phyloP scores from a whole-genome alignment of 352 stramenopile genomes.

The Lagenidium giganteum region DNA sequence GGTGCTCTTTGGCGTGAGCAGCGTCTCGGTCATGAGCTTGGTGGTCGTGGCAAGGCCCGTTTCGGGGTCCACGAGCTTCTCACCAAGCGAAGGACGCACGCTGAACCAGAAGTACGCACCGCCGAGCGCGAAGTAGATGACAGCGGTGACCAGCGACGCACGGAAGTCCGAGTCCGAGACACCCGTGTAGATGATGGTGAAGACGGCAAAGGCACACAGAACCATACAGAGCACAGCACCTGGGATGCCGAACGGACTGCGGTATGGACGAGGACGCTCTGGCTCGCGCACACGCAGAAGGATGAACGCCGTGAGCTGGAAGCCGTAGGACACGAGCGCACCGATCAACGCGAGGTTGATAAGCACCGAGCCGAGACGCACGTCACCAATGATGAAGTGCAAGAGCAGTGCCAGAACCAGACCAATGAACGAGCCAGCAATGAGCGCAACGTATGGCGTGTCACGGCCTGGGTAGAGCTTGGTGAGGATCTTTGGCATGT shows the following conservation, averaged over 20 bases:
- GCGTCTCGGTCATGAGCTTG: conserved; percentile 19
- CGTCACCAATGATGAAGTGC: conserved; percentile 56
- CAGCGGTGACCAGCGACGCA: conserved; percentile 40
- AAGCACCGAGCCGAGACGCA: conserved; percentile 48
- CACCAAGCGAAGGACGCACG: conserved; percentile 5
- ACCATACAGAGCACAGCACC: conserved; percentile 45
- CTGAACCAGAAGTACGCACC: conserved; percentile 28
- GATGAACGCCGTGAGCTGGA: conserved; percentile 66
- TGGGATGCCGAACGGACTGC: conserved; percentile 44
- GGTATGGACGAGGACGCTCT: conserved; percentile 41
- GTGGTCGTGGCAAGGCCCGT: conserved; percentile 2
- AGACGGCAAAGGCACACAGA: conserved; percentile 36
- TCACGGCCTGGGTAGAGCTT: conserved; percentile 37
- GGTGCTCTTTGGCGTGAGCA: conserved; percentile 16
- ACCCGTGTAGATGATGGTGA: conserved; percentile 62
- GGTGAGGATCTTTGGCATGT: conserved; percentile 44
- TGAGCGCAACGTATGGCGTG: conserved; percentile 35
- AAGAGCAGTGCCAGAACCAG: conserved; percentile 39
- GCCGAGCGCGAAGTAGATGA: conserved; percentile 40
- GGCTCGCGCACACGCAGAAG: conserved; percentile 43
- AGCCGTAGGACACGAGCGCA: conserved; percentile 55
- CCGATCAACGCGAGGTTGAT: conserved; percentile 64
- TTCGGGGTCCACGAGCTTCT: conserved; percentile 11
- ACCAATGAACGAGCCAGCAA: conserved; percentile 31
- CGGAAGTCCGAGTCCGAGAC: conserved; percentile 50